Base-by-base conservation (phyloP, 2,329 filamentous ascomycete species). In the Aspergillus sclerotialis region DNA sequence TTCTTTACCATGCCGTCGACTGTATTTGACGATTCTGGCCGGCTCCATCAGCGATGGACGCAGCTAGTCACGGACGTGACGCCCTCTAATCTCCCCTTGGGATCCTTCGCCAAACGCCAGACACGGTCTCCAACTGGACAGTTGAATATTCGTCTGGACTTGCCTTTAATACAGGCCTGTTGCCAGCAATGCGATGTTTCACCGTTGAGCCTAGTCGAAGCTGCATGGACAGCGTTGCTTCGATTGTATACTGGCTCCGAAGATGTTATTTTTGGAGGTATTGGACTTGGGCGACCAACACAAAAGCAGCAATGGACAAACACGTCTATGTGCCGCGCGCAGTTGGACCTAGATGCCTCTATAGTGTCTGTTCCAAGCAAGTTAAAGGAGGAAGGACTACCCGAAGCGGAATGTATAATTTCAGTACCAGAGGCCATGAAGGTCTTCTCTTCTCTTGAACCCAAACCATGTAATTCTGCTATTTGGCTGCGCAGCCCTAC, bases 401-500 rank as follows among this genome's bases (percentile, higher is more conserved):
- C 32, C 1, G 33, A 33, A 12, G 37, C 36, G 4, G 39, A 42
- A 14, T 35, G 33, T 8, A 18, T 39, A 23, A 28, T 42, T 9
- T 37, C 39, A 9, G 30, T 39, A 5, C 25, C 37, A 5, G 40
- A 40, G 13, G 37, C 40, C 10, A 19, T 43, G 28, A 16, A 36
- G 17, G 38, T 37, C 13, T 33, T 40, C 13, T 30, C 40, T 7
- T 30, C 27, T 9, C 30, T 43, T 2, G 40, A 43, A 4, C 37
- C 40, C 2, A 40, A 43, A 30, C 40, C 40, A 6, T 37, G 37
- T 33, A 43, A 40, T 25, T 36, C 39, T 2, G 39, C 39, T 18
- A 37, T 42, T 19, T 42, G 39, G 37, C 33, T 39, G 23, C 25
- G 30, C 19, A 33, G 39, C 9, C 31, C 39, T 14, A 13, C 25